Evolutionary conservation across 805 yeast species (phyloP), one percentile per base, ranked within the genome.

Genomic region (Zygotorulaspora florentina): DNA sequence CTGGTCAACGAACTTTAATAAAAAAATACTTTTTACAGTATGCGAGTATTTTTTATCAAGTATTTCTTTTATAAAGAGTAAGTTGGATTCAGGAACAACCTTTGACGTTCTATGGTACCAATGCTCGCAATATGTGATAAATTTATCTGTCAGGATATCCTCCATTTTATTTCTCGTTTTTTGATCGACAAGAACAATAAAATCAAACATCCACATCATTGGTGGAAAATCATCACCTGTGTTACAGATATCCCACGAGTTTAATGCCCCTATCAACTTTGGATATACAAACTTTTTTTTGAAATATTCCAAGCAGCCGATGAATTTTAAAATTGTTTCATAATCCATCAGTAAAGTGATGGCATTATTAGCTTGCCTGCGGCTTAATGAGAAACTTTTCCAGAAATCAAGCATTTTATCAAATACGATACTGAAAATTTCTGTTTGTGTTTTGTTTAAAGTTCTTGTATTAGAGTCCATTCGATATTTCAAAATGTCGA

Each of bases 211-310:
- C 58, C 58, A 48, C 50, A 56, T 0, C 30, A 50, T 43, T 3
- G 58, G 56, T 28, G 48, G 42, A n/a, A 40, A 37, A 13, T 16
- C 36, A 13, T 35, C 26, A 9, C 29, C 26, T 9, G 17, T 26
- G 5, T 27, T 12, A 18, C 44, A 35, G 8, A 35, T 12, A 8
- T 61, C 51, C 80, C 80, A 76, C 0, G 52, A 49, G 3, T 57
- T 47, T 5, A 78, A 58, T 0, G 63, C 67, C 2, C 48, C 17
- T 0, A 54, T 33, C 3, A 80, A 56, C 28, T 64, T 68, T 0
- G 79, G 78, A 0, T 63, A 42, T 2, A 80, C 55, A 4, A 61
- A 57, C 2, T 54, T 56, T 5, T 55, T 44, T 3, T 66, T 39
- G 11, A 77, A 42, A 35, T 57, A 56, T 3, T 62, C 54, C 13